phyloP scores from a whole-genome alignment of 495 filamentous ascomycete species.

The Lichina pygmaea region DNA sequence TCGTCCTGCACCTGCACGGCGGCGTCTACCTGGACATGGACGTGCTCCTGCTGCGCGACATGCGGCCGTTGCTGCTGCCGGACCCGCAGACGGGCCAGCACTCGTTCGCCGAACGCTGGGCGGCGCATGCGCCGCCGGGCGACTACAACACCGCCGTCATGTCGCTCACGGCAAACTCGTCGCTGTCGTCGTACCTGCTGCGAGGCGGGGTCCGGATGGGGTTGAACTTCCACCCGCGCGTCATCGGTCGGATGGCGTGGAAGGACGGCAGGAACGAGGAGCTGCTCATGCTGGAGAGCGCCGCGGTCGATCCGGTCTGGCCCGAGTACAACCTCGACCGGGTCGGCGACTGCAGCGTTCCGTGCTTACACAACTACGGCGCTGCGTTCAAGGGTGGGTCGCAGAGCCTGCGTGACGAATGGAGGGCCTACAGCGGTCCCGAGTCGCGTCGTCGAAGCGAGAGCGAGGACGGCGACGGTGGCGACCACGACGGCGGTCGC shows the following conservation, averaged over 20 bases:
- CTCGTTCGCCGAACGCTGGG: conserved; percentile 29
- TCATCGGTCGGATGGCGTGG: conserved; percentile 28
- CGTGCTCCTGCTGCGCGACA: conserved; percentile 25
- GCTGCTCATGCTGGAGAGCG: conserved; percentile 27
- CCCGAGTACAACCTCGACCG: conserved; percentile 27
- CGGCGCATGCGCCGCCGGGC: conserved; percentile 21
- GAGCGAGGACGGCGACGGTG: conserved; percentile 8
- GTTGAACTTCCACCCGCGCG: conserved; percentile 27
- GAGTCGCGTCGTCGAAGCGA: too few relatives aligned
- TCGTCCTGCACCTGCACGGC: conserved; percentile 26
- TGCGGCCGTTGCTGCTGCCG: conserved; percentile 24
- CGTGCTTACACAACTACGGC: conserved; percentile 25
- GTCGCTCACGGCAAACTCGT: conserved; percentile 25
- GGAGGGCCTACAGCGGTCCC: conserved; percentile 21
- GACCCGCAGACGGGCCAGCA: conserved; percentile 13
- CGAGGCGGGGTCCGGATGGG: conserved; percentile 30
- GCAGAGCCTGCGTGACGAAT: conserved; percentile 19
- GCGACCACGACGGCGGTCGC: conserved; percentile 5
- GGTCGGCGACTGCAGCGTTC: conserved; percentile 23
- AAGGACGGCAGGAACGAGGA: conserved; percentile 24
- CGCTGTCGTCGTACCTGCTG: conserved; percentile 25
- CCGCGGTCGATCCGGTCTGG: conserved; percentile 28
- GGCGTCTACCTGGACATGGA: conserved; percentile 32
- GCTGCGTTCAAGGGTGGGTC: conserved; percentile 19
- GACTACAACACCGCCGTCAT: conserved; percentile 33